A percentile compares a stretch with the other conserved stretches of the same genome.
phyloP scores from a whole-genome alignment of 1,139 yeast species.

The Trichomonascaceae sp. region DNA sequence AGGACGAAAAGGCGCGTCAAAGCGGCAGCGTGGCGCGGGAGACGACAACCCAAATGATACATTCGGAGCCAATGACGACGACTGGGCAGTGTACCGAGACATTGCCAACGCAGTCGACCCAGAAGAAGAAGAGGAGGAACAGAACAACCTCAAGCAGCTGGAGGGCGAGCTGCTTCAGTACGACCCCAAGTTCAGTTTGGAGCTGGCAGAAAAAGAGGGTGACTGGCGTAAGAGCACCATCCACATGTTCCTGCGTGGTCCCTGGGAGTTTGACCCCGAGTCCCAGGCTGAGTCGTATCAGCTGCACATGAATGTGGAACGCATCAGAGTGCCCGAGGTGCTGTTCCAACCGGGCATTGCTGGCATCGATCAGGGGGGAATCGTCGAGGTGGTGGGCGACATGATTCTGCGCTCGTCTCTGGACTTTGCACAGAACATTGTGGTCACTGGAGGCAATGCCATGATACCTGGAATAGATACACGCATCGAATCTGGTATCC shows the following conservation, averaged over 20 bases:
- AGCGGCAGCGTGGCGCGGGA: slow-evolving; percentile 34
- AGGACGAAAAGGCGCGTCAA: slow-evolving; percentile 12
- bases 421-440: slow-evolving; percentile 39
- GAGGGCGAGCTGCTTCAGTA: slow-evolving; percentile 65
- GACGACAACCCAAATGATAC: slow-evolving; percentile 91
- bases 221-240: slow-evolving; percentile 76
- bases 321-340: slow-evolving; percentile 86
- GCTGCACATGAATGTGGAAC: slow-evolving; percentile 76
- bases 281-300: slow-evolving; percentile 68
- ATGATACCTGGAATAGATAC: slow-evolving; percentile 50
- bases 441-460: slow-evolving; percentile 80
- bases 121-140: slow-evolving; percentile 65
- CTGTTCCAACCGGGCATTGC: slow-evolving; percentile 90
- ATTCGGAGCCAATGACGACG: slow-evolving; percentile 93
- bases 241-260: slow-evolving; percentile 83
- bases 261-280: slow-evolving; percentile 57
- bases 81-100: slow-evolving; percentile 86
- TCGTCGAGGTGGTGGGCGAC: slow-evolving; percentile 62
- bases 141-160: slow-evolving; percentile 46
- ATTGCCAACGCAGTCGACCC: slow-evolving; percentile 61
- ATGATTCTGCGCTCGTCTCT: slow-evolving; percentile 38
- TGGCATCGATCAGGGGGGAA: slow-evolving; percentile 91
- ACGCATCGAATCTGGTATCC: slow-evolving; percentile 55
- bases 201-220: slow-evolving; percentile 19
- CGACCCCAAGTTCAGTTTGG: slow-evolving; percentile 77